Evolutionary conservation across 164 flowering plant genomes (phyloP).

Genomic region (Sextonia rubra): DNA sequence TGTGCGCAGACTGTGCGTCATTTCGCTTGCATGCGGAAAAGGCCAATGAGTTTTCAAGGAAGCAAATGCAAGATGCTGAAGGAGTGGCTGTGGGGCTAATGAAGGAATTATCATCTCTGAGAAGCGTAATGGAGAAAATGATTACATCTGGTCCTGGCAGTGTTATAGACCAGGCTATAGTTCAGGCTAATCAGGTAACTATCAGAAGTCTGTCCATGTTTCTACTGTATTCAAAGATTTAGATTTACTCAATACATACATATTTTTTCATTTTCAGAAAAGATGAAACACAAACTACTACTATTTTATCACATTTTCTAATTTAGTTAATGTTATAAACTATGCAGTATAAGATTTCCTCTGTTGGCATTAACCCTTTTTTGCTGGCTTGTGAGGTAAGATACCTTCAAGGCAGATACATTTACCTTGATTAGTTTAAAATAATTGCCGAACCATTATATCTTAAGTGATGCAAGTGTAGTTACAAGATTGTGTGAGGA

Average conservation of each 20-base stretch:
- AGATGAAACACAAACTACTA: neutral
- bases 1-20: slow-evolving; percentile 56
- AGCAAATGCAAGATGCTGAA: slow-evolving; percentile 69
- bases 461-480: too few species aligned
- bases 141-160: slow-evolving; percentile 1
- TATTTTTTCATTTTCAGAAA: too few species aligned
- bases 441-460: neutral
- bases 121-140: slow-evolving; percentile 43
- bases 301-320: too few species aligned
- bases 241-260: too few species aligned
- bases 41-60: slow-evolving; percentile 67
- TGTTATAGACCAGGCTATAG: slow-evolving; percentile 10
- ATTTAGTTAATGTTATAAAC: neutral
- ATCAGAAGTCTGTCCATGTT: neutral
- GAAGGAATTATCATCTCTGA: slow-evolving; percentile 43
- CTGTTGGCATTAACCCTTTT: neutral
- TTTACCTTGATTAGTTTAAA: neutral
- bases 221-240: neutral
- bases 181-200: slow-evolving; percentile 33
- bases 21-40: slow-evolving; percentile 68
- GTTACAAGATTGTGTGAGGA: too few species aligned
- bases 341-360: neutral
- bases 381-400: neutral
- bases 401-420: neutral
- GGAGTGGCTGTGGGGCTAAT: slow-evolving; percentile 47